Conservation (phyloP, 345 rosid species). For the Cardamine resedifolia region DNA sequence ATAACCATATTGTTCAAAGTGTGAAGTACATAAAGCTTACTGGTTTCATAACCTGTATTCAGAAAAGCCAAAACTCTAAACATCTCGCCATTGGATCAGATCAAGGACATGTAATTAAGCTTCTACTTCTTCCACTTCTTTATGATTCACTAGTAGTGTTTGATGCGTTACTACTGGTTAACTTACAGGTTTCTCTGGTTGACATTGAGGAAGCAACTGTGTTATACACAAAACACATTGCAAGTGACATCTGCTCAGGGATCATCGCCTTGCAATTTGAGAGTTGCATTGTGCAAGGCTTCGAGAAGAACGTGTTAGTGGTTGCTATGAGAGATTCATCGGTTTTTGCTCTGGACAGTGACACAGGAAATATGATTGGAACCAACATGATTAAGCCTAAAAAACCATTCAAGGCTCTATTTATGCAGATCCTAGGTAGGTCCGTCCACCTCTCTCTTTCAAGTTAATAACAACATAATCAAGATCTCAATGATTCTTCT, state of each 20-base stretch:
- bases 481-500: constrained; percentile 8
- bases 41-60: constrained; percentile 64
- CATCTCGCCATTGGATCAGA: constrained; percentile 80
- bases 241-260: constrained; percentile 65
- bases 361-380: constrained; percentile 68
- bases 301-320: constrained; percentile 74
- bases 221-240: constrained; percentile 58
- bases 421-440: constrained; percentile 74
- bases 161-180: constrained; percentile 6
- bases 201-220: constrained; percentile 57
- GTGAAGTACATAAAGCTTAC: constrained; percentile 64
- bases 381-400: constrained; percentile 63
- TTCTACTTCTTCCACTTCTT: constrained; percentile 2
- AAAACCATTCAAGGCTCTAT: constrained; percentile 78
- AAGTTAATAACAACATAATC: neutral
- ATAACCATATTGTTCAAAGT: constrained; percentile 58
- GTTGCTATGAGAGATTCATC: constrained; percentile 85
- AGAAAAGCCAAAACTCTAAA: constrained; percentile 48
- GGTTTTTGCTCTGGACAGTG: constrained; percentile 65
- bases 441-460: neutral
- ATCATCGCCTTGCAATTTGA: constrained; percentile 66
- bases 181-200: constrained; percentile 63
- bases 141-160: neutral
- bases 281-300: constrained; percentile 66
- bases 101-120: constrained; percentile 81